phyloP scores from a whole-genome alignment of 1,139 yeast species.

The Yamadazyma taylorii region DNA sequence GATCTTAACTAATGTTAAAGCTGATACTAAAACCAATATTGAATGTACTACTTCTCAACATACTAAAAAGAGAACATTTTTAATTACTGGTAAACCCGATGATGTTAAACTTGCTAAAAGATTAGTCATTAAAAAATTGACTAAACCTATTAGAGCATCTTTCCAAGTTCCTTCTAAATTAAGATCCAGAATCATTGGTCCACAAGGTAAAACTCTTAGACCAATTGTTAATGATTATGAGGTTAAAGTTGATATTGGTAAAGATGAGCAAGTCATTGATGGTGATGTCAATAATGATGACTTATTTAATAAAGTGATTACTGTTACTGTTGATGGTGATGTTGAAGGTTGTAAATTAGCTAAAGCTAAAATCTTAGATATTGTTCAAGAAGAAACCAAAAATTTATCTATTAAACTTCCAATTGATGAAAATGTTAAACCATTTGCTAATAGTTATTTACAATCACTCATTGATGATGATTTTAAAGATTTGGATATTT shows the following conservation, averaged over 20 bases:
- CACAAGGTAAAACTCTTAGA: slow-evolving; percentile 80
- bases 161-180: slow-evolving; percentile 76
- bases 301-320: slow-evolving; percentile 53
- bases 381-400: slow-evolving; percentile 76
- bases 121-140: slow-evolving; percentile 72
- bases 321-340: slow-evolving; percentile 78
- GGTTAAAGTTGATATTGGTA: slow-evolving; percentile 75
- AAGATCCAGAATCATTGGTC: slow-evolving; percentile 83
- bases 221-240: slow-evolving; percentile 73
- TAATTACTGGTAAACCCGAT: slow-evolving; percentile 74
- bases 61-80: slow-evolving; percentile 80
- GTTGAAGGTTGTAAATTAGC: slow-evolving; percentile 80
- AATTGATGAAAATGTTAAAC: slow-evolving; percentile 47
- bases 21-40: slow-evolving; percentile 63
- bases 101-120: slow-evolving; percentile 73
- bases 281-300: slow-evolving; percentile 36
- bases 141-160: slow-evolving; percentile 65
- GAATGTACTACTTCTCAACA: slow-evolving; percentile 82
- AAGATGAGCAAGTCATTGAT: slow-evolving; percentile 34
- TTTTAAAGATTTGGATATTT: slow-evolving; percentile 29
- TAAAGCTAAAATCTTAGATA: slow-evolving; percentile 63
- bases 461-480: slow-evolving; percentile 22
- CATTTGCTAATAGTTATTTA: slow-evolving; percentile 47
- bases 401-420: slow-evolving; percentile 49
- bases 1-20: slow-evolving; percentile 61